Base-by-base conservation (phyloP, 2,329 filamentous ascomycete genomes). In the Apiospora koreana region DNA sequence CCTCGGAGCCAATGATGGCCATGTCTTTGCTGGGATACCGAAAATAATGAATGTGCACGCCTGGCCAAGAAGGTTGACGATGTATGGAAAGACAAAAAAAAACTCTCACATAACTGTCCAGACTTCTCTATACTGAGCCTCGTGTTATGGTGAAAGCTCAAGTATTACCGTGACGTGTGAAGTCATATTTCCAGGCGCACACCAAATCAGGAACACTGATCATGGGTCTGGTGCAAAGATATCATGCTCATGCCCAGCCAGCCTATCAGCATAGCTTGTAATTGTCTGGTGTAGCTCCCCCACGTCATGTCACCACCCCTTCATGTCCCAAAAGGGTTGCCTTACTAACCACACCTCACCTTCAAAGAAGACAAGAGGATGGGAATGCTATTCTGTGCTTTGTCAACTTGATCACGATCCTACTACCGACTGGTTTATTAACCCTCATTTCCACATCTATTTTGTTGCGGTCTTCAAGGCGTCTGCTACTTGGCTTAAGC, bases 71-170 rank as follows among this genome's bases (percentile, higher is more conserved):
- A 28, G 54, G 54, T 62, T 62, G 28, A 62, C 9, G 54, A 62
- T 38, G 54, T 62, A 62, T 21, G 54, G 54, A 62, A 35, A 62
- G 54, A 62, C 54, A 62, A 62, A 62, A 62, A 50, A 62, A 62
- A 62, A 62, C 28, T 23, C 54, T 38, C 28, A 38, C 54, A 62
- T 38, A 9, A 62, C 54, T 62, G 54, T 38, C 54, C 54, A 62
- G 54, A 38, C 28, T 21, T 62, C 21, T 18, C 54, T 38, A 62
- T 23, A 62, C 31, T 21, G 54, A 62, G 31, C 9, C 28, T 31
- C n/a, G 54, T 62, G 54, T 31, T 31, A 62, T 62, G 31, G 54
- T 38, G 54, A 62, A 62, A 62, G 31, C 54, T 12, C 21, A 28
- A 25, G 4, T 38, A n/a, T 38, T n/a, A 1, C 18, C 12, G 54